Evolutionary conservation across 148 eudicot genomes (phyloP), one percentile per base, ranked within the genome.

Genomic region (Chenopodium suecicum): DNA sequence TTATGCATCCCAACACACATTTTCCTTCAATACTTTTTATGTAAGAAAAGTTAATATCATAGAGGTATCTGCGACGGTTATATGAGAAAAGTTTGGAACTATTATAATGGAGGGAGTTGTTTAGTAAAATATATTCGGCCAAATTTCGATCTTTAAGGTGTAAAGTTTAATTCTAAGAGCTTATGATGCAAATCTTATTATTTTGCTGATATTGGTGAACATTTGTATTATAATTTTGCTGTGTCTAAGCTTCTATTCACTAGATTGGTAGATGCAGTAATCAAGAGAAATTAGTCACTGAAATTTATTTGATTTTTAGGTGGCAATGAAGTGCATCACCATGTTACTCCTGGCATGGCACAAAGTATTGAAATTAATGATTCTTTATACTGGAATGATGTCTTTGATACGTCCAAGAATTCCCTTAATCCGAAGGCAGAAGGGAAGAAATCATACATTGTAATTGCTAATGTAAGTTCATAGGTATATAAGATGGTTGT

Each of bases 401-500:
- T 87, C 82, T 81, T 84, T 27, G 85, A 83, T 48, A 48, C 62
- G 63, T 72, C 76, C 80, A 82, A 79, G 50, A 67, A 67, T 78
- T 74, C 89, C 41, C 68, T 73, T 20, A 41, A 63, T 70, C 77
- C 58, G 71, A 88, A 80, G 16, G 81, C 77, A 2, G 83, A 82
- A 78, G 83, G 58, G 63, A 77, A 78, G 70, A 32, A 46, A 27
- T 71, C 70, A 13, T 70, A 83, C 78, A 72, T 74, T 23, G 34
- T 56, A 0, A 79, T 87, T 74, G 77, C 9, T 74, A 86, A 78
- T 82, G 91, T 89, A 80, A 84, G 91, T 69, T 74, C 34, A 34
- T 17, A 13, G 75, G 22, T 20, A 34, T 52, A 7, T 1, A 67
- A 52, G 32, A 67, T 37, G 71, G 14, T 41, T 77, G n/a, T 22